phyloP scores from a whole-genome alignment of 176 grass and related monocot genomes.

The Secale cereale region DNA sequence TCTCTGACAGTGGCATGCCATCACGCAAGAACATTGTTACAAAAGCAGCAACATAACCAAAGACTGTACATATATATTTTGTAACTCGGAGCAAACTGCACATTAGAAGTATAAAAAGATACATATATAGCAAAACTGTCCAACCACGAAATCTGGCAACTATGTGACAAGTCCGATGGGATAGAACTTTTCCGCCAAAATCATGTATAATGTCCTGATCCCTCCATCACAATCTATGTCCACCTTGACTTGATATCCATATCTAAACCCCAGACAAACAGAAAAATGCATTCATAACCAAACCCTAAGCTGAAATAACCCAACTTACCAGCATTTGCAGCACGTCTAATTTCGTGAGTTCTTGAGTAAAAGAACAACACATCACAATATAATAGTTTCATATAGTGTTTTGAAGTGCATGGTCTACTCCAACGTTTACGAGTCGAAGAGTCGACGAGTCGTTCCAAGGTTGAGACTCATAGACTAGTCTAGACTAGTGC shows the following conservation, averaged over 20 bases:
- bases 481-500: too few species aligned
- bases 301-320: background rate
- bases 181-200: background rate
- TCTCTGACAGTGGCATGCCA: constrained; percentile 49
- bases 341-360: constrained; percentile 3
- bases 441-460: too few species aligned
- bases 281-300: background rate
- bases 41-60: constrained; percentile 2
- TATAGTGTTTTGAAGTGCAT: background rate
- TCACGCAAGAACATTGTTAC: constrained; percentile 16
- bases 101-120: constrained; percentile 11
- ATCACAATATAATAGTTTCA: constrained; percentile 4
- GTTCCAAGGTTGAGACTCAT: too few species aligned
- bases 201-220: background rate
- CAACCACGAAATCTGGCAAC: background rate
- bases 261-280: constrained; percentile 12
- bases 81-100: constrained; percentile 14
- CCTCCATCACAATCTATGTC: background rate
- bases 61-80: background rate
- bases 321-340: background rate
- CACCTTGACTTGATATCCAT: constrained; percentile 11
- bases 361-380: constrained; percentile 11
- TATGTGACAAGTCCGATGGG: background rate
- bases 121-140: background rate
- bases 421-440: too few species aligned